Percentiles rank a stretch among this genome's conserved stretches.
These are phyloP conservation scores for Santalum album DNA, from an alignment of 164 flowering plant genomes.

Conservation along the genomic window DNA sequence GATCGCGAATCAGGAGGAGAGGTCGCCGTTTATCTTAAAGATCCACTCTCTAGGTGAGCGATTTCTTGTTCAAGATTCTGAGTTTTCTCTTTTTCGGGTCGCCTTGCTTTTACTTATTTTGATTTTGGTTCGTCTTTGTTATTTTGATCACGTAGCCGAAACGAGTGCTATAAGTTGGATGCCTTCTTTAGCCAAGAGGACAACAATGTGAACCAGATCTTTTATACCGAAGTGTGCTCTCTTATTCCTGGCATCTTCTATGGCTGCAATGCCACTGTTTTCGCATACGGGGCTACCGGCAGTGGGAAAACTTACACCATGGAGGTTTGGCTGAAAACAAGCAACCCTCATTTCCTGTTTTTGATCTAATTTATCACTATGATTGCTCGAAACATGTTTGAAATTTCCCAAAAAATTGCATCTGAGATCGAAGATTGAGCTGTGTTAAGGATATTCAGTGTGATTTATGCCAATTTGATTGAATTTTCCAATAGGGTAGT, in stretches of 20 bases:
- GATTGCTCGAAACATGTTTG: too few relatives aligned
- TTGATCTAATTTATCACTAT: not conserved
- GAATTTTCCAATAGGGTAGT: too few relatives aligned
- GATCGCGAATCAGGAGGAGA: constrained; percentile 30
- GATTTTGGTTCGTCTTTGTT: constrained; percentile 1
- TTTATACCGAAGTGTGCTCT: constrained; percentile 61
- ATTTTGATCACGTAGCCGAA: constrained; percentile 37
- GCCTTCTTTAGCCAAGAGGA: constrained; percentile 53
- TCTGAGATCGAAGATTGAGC: too few relatives aligned
- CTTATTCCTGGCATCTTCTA: constrained; percentile 64
- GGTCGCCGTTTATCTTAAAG: constrained; percentile 65
- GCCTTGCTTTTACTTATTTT: not conserved
- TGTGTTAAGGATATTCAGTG: too few relatives aligned
- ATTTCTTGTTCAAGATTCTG: too few relatives aligned
- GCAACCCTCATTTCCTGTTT: not conserved
- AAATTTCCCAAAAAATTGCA: too few relatives aligned
- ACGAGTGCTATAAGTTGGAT: constrained; percentile 76
- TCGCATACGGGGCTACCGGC: constrained; percentile 96
- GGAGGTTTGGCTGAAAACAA: constrained; percentile 39
- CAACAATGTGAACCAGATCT: constrained; percentile 44
- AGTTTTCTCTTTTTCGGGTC: not conserved
- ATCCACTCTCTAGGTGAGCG: constrained; percentile 42
- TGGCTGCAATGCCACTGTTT: constrained; percentile 74
- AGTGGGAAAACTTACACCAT: constrained; percentile 93
- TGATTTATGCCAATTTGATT: too few relatives aligned